Conservation (phyloP, 78 protist species). For the Andalucia godoyi region DNA sequence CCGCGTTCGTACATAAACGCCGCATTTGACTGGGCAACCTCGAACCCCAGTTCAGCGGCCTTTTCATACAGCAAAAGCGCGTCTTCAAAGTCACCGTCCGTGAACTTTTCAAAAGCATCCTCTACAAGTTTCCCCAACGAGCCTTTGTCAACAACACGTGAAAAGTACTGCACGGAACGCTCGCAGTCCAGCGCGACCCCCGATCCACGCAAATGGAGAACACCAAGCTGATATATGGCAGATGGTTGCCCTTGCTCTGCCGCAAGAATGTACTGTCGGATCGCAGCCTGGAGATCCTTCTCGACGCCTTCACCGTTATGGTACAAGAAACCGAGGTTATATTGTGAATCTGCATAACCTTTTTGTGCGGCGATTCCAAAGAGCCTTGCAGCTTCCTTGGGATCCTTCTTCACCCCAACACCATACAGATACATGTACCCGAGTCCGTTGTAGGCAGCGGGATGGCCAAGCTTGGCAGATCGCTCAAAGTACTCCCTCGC, state of each 20-base stretch:
- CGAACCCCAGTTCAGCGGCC: slow-evolving; percentile 64
- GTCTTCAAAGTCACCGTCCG: slow-evolving; percentile 28
- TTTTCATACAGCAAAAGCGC: slow-evolving; percentile 37
- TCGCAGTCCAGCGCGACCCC: slow-evolving; percentile 22
- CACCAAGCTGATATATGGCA: slow-evolving; percentile 39
- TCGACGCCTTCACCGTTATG: slow-evolving; percentile 11
- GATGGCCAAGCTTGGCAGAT: slow-evolving; percentile 11
- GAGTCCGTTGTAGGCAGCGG: slow-evolving; percentile 23
- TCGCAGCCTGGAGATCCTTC: slow-evolving; percentile 26
- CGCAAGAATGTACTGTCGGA: slow-evolving; percentile 18
- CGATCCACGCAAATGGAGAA: slow-evolving; percentile 8
- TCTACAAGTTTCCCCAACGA: slow-evolving; percentile 15
- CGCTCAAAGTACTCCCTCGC: slow-evolving; percentile 24
- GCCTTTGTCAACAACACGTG: slow-evolving; percentile 55
- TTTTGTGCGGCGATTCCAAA: slow-evolving; percentile 31
- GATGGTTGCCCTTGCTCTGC: slow-evolving; percentile 19
- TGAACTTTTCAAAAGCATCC: slow-evolving; percentile 32
- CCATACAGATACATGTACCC: slow-evolving; percentile 37
- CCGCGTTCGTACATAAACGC: slow-evolving; percentile 57
- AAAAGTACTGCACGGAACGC: slow-evolving; percentile 23
- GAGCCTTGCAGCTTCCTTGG: slow-evolving; percentile 9
- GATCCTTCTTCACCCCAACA: slow-evolving; percentile 9
- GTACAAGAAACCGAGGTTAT: slow-evolving; percentile 44
- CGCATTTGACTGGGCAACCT: slow-evolving; percentile 63
- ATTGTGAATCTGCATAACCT: slow-evolving; percentile 38